phyloP scores from a whole-genome alignment of 2,329 filamentous ascomycete species.

The Fusarium neocosmosporiellum region DNA sequence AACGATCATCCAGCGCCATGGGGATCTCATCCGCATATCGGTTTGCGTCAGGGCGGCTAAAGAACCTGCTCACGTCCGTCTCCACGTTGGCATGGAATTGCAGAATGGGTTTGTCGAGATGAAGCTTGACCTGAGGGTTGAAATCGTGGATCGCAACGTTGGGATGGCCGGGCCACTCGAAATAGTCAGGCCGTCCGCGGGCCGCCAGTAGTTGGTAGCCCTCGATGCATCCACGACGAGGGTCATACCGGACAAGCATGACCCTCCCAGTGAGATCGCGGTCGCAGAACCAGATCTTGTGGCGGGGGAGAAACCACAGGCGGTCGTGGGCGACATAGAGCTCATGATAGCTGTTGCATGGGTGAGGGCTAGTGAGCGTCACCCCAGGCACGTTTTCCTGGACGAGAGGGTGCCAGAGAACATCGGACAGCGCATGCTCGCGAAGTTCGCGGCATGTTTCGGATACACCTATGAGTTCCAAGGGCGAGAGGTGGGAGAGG shows the following conservation, averaged over 20 bases:
- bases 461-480: slow-evolving; percentile 71
- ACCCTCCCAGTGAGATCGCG: slow-evolving; percentile 78
- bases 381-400: slow-evolving; percentile 73
- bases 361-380: slow-evolving; percentile 64
- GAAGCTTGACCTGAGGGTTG: slow-evolving; percentile 74
- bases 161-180: slow-evolving; percentile 73
- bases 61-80: slow-evolving; percentile 35
- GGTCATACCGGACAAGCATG: slow-evolving; percentile 81
- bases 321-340: slow-evolving; percentile 81
- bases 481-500: slow-evolving; percentile 71
- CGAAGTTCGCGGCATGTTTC: slow-evolving; percentile 71
- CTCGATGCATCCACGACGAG: slow-evolving; percentile 79
- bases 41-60: slow-evolving; percentile 42
- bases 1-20: slow-evolving; percentile 60
- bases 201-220: slow-evolving; percentile 80
- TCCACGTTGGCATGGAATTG: slow-evolving; percentile 57
- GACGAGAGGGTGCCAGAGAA: slow-evolving; percentile 78
- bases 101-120: slow-evolving; percentile 79
- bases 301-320: slow-evolving; percentile 83
- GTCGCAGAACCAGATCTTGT: slow-evolving; percentile 90
- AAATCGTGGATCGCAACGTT: slow-evolving; percentile 79
- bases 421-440: slow-evolving; percentile 71
- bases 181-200: slow-evolving; percentile 63
- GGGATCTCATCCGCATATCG: slow-evolving; percentile 63
- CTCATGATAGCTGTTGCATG: slow-evolving; percentile 73